Conservation (phyloP, 805 yeast species). For the Yarrowia phangngaensis region DNA sequence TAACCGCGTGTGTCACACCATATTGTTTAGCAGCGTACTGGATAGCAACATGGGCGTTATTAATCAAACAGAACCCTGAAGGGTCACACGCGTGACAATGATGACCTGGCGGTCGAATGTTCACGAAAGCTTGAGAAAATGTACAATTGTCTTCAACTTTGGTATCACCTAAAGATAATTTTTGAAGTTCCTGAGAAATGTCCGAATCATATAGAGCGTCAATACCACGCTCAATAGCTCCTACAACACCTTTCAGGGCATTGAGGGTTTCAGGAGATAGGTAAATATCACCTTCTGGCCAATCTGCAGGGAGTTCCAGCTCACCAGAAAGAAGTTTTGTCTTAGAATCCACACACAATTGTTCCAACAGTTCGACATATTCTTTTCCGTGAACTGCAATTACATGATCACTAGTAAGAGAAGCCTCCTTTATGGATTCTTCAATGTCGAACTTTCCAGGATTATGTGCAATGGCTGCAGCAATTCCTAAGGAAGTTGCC, state of each 20-base stretch:
- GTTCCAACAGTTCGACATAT: constrained; percentile 1
- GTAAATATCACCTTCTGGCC: constrained; percentile 84
- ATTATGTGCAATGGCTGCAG: constrained; percentile 63
- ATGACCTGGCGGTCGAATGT: constrained; percentile 81
- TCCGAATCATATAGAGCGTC: constrained; percentile 48
- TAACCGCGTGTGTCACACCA: constrained; percentile 73
- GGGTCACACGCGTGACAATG: constrained; percentile 82
- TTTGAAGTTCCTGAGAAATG: constrained; percentile 30
- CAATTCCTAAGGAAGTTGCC: constrained; percentile 73
- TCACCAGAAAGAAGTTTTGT: constrained; percentile 50
- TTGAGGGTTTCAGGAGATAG: constrained; percentile 59
- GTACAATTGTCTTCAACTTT: background rate
- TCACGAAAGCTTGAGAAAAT: constrained; percentile 50
- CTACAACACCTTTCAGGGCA: constrained; percentile 74
- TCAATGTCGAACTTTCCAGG: constrained; percentile 43
- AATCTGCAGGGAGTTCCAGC: constrained; percentile 71
- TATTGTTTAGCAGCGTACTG: constrained; percentile 66
- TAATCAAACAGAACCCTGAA: constrained; percentile 76
- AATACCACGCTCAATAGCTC: constrained; percentile 67
- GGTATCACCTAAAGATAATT: constrained; percentile 30
- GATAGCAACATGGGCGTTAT: constrained; percentile 76
- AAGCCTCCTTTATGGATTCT: constrained; percentile 48
- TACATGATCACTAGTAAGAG: constrained; percentile 55
- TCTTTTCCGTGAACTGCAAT: constrained; percentile 58
- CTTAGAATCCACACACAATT: constrained; percentile 44